Base-by-base conservation (phyloP, 345 rosid genomes). In the Heritiera littoralis region DNA sequence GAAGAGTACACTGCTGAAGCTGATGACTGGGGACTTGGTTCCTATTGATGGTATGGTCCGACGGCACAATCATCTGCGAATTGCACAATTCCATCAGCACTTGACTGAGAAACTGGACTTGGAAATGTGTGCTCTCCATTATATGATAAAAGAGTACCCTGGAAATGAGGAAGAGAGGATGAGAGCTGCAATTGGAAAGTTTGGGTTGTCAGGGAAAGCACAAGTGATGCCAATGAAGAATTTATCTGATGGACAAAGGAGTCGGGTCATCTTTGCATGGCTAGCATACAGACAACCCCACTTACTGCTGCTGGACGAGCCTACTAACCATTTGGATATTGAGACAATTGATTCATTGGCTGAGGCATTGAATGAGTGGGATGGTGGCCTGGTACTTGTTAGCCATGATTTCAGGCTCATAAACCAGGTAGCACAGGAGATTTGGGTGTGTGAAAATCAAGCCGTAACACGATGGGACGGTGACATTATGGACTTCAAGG, bases 201-300 rank as follows among this genome's bases (percentile, higher is more conserved):
- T 95, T 32, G 99, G 99, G 54, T 77, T 95, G 80, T 87, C 98
- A 0, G 99, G 98, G 23, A 95, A 95, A 80, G 96, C 99, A 13
- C 99, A 95, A 82, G 89, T 93, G 17, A 95, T 95, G 99, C 92
- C 97, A 5, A 93, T 95, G 98, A 92, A 84, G 87, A 90, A 95
- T 79, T 81, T 95, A n/a, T 95, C 99, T 1, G 99, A 95, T 76
- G 98, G 99, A 66, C 98, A 93, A 74, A 92, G 87, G 88, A 93
- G 98, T 83, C 80, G 99, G 64, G 99, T 95, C 79, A 90, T 95
- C 28, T 95, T 95, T 83, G 98, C 98, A 20, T 93, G 98, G 98
- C 70, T 95, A 60, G 99, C 99, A 14, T 95, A 54, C 17, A 91
- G 97, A 89, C 98, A 95, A 79, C 98, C 99, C 12, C 96, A 95